phyloP scores from a whole-genome alignment of 2,329 filamentous ascomycete genomes.

The Clarireedia paspali region DNA sequence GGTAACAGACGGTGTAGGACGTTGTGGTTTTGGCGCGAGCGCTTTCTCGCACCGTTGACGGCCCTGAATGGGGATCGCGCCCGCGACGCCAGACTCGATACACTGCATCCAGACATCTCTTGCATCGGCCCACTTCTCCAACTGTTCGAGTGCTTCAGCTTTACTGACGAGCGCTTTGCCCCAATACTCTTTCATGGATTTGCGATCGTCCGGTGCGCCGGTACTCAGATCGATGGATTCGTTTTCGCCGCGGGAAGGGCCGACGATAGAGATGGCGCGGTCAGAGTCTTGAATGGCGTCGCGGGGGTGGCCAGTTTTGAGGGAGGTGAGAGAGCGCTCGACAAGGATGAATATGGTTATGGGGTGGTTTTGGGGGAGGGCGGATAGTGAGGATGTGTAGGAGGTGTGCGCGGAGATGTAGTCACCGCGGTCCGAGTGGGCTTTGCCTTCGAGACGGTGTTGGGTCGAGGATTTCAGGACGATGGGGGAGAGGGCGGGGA shows the following conservation, averaged over 20 bases:
- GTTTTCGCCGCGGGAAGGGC: constrained; percentile 66
- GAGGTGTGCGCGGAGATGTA: constrained; percentile 78
- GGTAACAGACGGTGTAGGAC: constrained; percentile 29
- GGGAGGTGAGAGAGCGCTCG: constrained; percentile 80
- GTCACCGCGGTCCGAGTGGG: constrained; percentile 90
- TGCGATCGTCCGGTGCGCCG: constrained; percentile 52
- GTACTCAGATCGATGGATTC: constrained; percentile 67
- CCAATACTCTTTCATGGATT: constrained; percentile 88
- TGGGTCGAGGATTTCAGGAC: constrained; percentile 69
- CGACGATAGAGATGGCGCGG: constrained; percentile 70
- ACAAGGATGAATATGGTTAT: constrained; percentile 82
- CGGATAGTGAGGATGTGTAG: constrained; percentile 69
- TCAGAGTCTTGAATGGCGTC: constrained; percentile 81
- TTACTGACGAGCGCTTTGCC: constrained; percentile 92
- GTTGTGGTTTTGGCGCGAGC: constrained; percentile 46
- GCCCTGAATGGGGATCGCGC: constrained; percentile 73
- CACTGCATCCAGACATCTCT: constrained; percentile 71
- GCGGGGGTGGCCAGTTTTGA: constrained; percentile 90
- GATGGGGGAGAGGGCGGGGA: constrained; percentile 59
- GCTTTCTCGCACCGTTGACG: constrained; percentile 86
- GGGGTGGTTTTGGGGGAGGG: constrained; percentile 72
- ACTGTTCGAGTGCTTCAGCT: constrained; percentile 88
- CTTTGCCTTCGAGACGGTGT: constrained; percentile 72
- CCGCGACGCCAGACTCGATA: constrained; percentile 81
- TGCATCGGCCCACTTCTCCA: constrained; percentile 90